Base-by-base conservation (phyloP, 139 green algal species). In the Chlamydomonas eustigma region DNA sequence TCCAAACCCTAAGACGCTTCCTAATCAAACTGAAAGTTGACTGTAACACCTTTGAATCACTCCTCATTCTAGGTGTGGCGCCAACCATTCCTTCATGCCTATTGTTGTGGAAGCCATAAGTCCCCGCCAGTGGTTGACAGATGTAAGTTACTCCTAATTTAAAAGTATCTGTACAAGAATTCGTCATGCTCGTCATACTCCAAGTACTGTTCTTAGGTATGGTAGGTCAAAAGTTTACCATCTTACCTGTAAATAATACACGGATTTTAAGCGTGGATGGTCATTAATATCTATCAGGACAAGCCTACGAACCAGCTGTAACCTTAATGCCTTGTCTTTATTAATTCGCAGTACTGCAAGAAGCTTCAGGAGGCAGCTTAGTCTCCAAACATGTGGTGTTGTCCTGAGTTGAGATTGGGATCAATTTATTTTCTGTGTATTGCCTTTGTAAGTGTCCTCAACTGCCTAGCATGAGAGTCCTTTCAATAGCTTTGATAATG, bases 61-160 rank as follows among this genome's bases (percentile, higher is more conserved):
- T 58, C 12, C 44, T 18, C 12, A 58, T 58, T 12, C 37, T 38
- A 78, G 73, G 73, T 80, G 88, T 76, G 86, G 86, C 28, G 83
- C 83, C 28, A 90, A 90, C 80, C 86, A 92, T 77, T 73, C 66
- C 39, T 92, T 89, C 76, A 91, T 92, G 88, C 88, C 88, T 51
- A 92, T 92, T 69, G 85, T 90, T 4, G 88, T 92, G 34, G 88
- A 92, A 80, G 85, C 88, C 4, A 84, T 90, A 52, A 90, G 79
- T 32, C 85, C 85, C 0, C 78, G 80, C 52, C 63, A 79, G 64
- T 86, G 86, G 65, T 72, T 85, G 37, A 83, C 75, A 1, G 83
- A 87, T 18, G 44, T 58, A 18, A 58, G 44, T 58, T 58, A 18
- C 44, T 58, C 12, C 44, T 28, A 58, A 18, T 12, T 58, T 12